A percentile compares a stretch with the other conserved stretches of the same genome.
These are phyloP conservation scores for Eragrostis nindensis DNA, from an alignment of 176 grass and related monocot genomes.

Conservation along the genomic window DNA sequence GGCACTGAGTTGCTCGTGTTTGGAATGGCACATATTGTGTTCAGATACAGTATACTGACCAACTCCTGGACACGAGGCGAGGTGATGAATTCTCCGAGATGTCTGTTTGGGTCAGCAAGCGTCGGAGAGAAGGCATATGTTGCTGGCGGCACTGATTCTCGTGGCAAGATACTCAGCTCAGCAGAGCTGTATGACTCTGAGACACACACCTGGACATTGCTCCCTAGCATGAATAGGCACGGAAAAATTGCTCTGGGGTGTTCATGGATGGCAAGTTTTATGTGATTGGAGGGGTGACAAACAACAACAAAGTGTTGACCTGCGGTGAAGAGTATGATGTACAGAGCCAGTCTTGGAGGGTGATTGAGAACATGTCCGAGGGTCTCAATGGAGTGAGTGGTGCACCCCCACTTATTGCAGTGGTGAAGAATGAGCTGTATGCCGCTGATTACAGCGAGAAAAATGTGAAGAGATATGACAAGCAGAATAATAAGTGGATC, in stretches of 20 bases:
- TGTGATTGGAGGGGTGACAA: conserved; percentile 68
- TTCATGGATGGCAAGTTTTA: conserved; percentile 90
- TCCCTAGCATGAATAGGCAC: conserved; percentile 65
- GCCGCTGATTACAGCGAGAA: conserved; percentile 68
- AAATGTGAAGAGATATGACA: conserved; percentile 72
- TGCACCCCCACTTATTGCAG: conserved; percentile 75
- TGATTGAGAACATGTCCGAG: conserved; percentile 70
- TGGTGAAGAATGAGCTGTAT: conserved; percentile 80
- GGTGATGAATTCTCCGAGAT: conserved; percentile 64
- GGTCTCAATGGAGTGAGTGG: conserved; percentile 61
- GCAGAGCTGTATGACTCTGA: conserved; percentile 84
- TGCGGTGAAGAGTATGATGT: conserved; percentile 84
- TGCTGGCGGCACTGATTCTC: conserved; percentile 62
- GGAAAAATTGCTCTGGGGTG: conserved; percentile 72
- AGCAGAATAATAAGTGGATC: conserved; percentile 75
- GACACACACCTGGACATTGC: conserved; percentile 58
- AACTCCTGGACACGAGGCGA: conserved; percentile 72
- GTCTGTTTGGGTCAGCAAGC: conserved; percentile 78
- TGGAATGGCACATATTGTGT: conserved; percentile 68
- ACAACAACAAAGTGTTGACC: conserved; percentile 54
- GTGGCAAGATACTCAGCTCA: conserved; percentile 52
- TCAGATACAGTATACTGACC: conserved; percentile 84
- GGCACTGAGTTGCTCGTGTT: conserved; percentile 83
- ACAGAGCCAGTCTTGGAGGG: conserved; percentile 46
- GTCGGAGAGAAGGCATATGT: conserved; percentile 66